These are phyloP conservation scores for Fusarium decemcellulare DNA, from an alignment of 2,329 filamentous ascomycete species.

Conservation along the genomic window DNA sequence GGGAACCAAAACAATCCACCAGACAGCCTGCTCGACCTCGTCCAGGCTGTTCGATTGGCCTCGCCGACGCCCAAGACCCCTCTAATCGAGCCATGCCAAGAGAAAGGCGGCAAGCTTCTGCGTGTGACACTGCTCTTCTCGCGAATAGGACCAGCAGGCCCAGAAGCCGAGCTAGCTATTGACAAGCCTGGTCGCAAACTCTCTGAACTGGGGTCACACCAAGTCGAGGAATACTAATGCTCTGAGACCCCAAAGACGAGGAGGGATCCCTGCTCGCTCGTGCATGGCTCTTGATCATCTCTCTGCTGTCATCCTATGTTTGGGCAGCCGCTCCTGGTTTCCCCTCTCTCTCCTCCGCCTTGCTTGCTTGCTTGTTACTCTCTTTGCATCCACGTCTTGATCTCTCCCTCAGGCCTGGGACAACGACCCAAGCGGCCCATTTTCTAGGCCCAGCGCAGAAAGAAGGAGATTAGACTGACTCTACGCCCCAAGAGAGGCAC, in stretches of 20 bases:
- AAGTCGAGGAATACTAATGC: slow-evolving; percentile 10
- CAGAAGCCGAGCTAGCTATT: slow-evolving; percentile 10
- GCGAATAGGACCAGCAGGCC: slow-evolving; percentile 25
- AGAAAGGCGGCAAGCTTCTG: slow-evolving; percentile 29
- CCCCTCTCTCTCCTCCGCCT: neutral
- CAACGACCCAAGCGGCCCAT: slow-evolving; percentile 32
- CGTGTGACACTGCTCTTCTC: slow-evolving; percentile 8
- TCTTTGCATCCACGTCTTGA: slow-evolving; percentile 5
- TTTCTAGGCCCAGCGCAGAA: slow-evolving; percentile 22
- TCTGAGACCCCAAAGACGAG: neutral
- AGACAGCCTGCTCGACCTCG: neutral
- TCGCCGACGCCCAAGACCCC: neutral
- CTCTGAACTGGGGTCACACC: slow-evolving; percentile 18
- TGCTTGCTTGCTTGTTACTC: slow-evolving; percentile 1
- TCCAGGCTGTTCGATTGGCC: slow-evolving; percentile 8
- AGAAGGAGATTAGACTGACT: slow-evolving; percentile 9
- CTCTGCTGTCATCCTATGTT: slow-evolving; percentile 8
- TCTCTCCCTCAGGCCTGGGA: slow-evolving; percentile 22
- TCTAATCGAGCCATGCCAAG: slow-evolving; percentile 19
- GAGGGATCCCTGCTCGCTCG: slow-evolving; percentile 28
- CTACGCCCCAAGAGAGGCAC: slow-evolving; percentile 11
- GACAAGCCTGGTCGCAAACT: slow-evolving; percentile 32
- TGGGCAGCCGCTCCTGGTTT: slow-evolving; percentile 7
- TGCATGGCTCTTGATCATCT: slow-evolving; percentile 17
- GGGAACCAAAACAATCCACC: slow-evolving; percentile 31